Conservation (phyloP, 116 monocot species). For the Phalaenopsis hybrid region DNA sequence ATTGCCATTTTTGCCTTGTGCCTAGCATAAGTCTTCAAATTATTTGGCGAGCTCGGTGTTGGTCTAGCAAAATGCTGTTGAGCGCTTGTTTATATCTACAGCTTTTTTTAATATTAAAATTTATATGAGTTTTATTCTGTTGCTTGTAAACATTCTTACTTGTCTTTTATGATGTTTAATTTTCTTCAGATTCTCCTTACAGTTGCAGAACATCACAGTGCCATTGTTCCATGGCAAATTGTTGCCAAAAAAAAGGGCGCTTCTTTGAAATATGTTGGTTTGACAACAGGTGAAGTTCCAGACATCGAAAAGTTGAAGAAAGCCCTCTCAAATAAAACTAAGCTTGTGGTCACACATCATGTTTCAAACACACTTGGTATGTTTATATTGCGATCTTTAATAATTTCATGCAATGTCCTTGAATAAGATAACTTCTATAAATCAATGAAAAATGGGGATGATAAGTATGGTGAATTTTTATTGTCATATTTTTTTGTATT, state of each 20-base stretch:
- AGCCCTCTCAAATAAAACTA: conserved; percentile 67
- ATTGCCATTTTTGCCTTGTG: too few species aligned
- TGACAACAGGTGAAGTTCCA: conserved; percentile 70
- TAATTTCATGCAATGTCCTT: neutral
- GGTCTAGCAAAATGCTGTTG: neutral
- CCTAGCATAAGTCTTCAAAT: too few species aligned
- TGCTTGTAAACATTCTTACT: neutral
- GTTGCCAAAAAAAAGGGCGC: conserved; percentile 83
- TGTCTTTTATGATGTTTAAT: neutral
- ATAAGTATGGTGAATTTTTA: neutral
- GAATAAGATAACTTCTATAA: neutral
- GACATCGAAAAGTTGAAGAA: conserved; percentile 61
- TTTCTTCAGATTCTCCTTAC: conserved; percentile 68
- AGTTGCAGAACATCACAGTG: conserved; percentile 95
- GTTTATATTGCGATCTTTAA: neutral
- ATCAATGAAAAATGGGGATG: neutral
- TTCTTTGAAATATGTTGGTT: conserved; percentile 64
- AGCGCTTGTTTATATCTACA: neutral
- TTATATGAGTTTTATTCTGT: neutral
- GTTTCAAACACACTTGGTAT: conserved; percentile 81
- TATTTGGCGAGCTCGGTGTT: too few species aligned
- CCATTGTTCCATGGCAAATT: conserved; percentile 95
- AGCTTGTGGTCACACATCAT: conserved; percentile 86
- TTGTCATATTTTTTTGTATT: neutral
- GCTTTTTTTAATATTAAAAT: too few species aligned